These are phyloP conservation scores for Waltergamsia citrina DNA, from an alignment of 2,329 filamentous ascomycete genomes.

Conservation along the genomic window DNA sequence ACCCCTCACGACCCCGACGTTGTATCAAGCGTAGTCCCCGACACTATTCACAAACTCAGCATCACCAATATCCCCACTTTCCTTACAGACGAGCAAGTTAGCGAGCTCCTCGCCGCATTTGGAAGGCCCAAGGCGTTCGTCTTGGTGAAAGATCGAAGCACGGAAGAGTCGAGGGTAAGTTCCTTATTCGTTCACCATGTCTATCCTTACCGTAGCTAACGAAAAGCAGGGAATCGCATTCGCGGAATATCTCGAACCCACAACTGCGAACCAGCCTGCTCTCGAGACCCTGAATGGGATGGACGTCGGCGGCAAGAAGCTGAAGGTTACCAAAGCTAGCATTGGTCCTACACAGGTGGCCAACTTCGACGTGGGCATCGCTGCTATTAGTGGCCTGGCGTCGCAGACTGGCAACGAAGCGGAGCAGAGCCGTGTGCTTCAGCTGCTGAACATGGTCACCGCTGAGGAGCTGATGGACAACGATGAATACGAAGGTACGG, in stretches of 20 bases:
- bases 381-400: slow-evolving; percentile 95
- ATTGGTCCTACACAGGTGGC: slow-evolving; percentile 89
- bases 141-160: slow-evolving; percentile 76
- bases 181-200: too few species aligned
- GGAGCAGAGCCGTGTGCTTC: slow-evolving; percentile 76
- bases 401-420: slow-evolving; percentile 73
- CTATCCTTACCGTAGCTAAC: slow-evolving; percentile 21
- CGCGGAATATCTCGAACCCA: slow-evolving; percentile 80
- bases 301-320: slow-evolving; percentile 77
- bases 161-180: slow-evolving; percentile 78
- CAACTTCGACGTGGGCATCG: slow-evolving; percentile 90
- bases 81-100: slow-evolving; percentile 83
- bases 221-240: slow-evolving; percentile 75
- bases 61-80: slow-evolving; percentile 83
- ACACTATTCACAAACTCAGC: slow-evolving; percentile 92
- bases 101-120: slow-evolving; percentile 82
- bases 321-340: slow-evolving; percentile 83
- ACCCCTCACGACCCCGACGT: slow-evolving; percentile 65
- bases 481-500: slow-evolving; percentile 85
- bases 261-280: slow-evolving; percentile 65
- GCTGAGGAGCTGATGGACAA: slow-evolving; percentile 87
- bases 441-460: slow-evolving; percentile 97
- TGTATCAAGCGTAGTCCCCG: slow-evolving; percentile 72
- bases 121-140: slow-evolving; percentile 89
- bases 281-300: slow-evolving; percentile 89